Percentiles rank a stretch among this genome's conserved stretches.
phyloP scores from a whole-genome alignment of 495 filamentous ascomycete genomes.

The Eremomyces bilateralis region DNA sequence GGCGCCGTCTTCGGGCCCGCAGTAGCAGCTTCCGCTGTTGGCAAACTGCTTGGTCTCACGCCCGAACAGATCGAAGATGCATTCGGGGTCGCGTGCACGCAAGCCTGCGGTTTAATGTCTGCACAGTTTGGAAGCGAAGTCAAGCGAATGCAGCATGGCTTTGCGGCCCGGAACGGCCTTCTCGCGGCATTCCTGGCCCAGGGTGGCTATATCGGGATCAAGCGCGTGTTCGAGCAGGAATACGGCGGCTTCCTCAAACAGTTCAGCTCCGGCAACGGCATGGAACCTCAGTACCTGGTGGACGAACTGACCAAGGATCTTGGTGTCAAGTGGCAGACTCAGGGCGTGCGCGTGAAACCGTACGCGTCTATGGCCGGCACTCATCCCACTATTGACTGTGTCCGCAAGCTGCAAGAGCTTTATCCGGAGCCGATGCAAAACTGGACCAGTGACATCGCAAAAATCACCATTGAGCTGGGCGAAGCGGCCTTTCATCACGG shows the following conservation, averaged over 20 bases:
- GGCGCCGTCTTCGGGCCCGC: slow-evolving; percentile 25
- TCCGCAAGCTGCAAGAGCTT: slow-evolving; percentile 12
- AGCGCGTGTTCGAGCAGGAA: slow-evolving; percentile 22
- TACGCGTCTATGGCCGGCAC: slow-evolving; percentile 22
- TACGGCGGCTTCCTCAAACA: slow-evolving; percentile 24
- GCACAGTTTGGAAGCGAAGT: slow-evolving; percentile 24
- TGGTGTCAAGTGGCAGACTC: slow-evolving; percentile 20
- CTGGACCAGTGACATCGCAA: slow-evolving; percentile 8
- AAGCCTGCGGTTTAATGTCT: slow-evolving; percentile 21
- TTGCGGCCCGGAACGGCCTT: slow-evolving; percentile 24
- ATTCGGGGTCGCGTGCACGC: slow-evolving; percentile 6
- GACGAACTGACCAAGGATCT: slow-evolving; percentile 18
- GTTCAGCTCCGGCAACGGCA: slow-evolving; percentile 19
- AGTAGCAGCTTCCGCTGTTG: slow-evolving; percentile 19
- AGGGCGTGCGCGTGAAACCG: slow-evolving; percentile 20
- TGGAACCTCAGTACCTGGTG: slow-evolving; percentile 13
- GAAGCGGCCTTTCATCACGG: slow-evolving; percentile 20
- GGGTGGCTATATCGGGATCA: slow-evolving; percentile 22
- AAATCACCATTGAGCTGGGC: slow-evolving; percentile 15
- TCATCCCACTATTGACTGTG: slow-evolving; percentile 17
- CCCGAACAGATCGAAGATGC: slow-evolving; percentile 15
- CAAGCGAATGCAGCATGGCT: slow-evolving; percentile 27
- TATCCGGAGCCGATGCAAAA: slow-evolving; percentile 9
- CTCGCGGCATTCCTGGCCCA: slow-evolving; percentile 21
- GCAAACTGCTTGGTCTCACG: slow-evolving; percentile 19